Evolutionary conservation across 1,284 basidiomycete species (phyloP), one percentile per base, ranked within the genome.

Genomic region (Marasmius sp.): DNA sequence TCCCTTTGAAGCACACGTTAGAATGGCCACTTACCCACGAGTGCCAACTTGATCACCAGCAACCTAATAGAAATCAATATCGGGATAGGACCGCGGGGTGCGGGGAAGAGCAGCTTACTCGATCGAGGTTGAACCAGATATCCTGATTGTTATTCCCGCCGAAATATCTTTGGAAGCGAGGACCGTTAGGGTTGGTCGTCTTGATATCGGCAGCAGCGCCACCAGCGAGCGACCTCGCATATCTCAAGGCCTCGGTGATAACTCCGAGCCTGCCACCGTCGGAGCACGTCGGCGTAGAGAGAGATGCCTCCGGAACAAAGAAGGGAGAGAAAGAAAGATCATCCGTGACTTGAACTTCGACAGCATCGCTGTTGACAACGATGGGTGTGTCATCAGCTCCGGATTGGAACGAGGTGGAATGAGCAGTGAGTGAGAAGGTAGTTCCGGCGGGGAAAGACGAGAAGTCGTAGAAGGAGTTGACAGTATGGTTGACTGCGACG

Each of bases 381-480:
- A 67, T 33, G 10, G 59, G 54, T 27, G 43, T 61, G 34, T 18
- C 20, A 52, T 65, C 63, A 8, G 52, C 49, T 8, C 49, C 61
- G 14, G 62, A 63, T 36, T 66, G 65, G 34, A 37, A 37, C 27
- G 27, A 27, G 14, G 52, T 54, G 6, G 34, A n/a, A 38, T 36
- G 52, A 38, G 52, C 34, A 2, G 33, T 18, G 52, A 54, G 18
- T 10, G 52, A 37, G 64, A 67, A 67, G 18, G 48, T n/a, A 12
- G 64, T 58, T 14, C 54, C 45, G 50, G 64, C 60, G 8, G 61
- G 53, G 53, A 66, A 67, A 27, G 41, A 58, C 59, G 61, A 67
- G 51, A 67, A 67, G 61, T 67, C 64, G 57, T 63, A 67, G 39
- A 66, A 45, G 5, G 64, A 57, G 16, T 55, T 57, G 41, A 67